Evolutionary conservation across 2,329 filamentous ascomycete genomes (phyloP), one percentile per base, ranked within the genome.

Genomic region (Beauveria scarabaeidicola): DNA sequence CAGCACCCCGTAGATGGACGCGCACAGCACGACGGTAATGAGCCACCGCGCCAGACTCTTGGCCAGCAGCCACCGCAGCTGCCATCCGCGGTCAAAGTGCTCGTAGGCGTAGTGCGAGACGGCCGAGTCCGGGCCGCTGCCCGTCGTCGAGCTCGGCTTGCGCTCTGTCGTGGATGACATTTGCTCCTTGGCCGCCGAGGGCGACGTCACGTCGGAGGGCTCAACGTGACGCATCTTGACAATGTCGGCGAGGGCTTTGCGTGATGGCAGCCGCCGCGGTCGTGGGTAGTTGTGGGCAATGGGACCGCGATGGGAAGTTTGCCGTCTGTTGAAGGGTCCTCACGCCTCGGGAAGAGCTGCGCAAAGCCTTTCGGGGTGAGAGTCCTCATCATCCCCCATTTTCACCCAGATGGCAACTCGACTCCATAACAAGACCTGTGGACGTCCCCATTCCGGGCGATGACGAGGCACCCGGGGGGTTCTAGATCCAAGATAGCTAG

Each of bases 1-100:
- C 7, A 73, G 66, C 25, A 72, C 66, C 50, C 61, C 62, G 59
- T 69, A 72, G 25, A 70, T 63, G 51, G 65, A 64, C 17, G 55
- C 55, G n/a, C 68, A 67, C 43, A 73, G 62, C n/a, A 60, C 58
- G 43, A 68, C 50, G 9, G 70, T 72, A 19, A 71, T 32, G 8
- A 69, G 48, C 70, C 70, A 73, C 52, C 68, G 66, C 15, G 21
- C 17, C 19, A 62, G 21, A 53, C 64, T 65, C 11, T 52, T 52
- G 27, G 61, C 43, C 3, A 66, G 44, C 44, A 68, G 59, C 19
- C 56, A 56, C 17, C 61, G 63, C 21, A 67, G 58, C 59, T 69
- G 67, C 8, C 40, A 58, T 21, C 62, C 15, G 46, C 52, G 63
- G 58, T 64, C 48, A 21, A 68, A 66, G 10, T 58, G 61, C 58